Base-by-base conservation (phyloP, 208 protist genomes). In the Naegleria fowleri region DNA sequence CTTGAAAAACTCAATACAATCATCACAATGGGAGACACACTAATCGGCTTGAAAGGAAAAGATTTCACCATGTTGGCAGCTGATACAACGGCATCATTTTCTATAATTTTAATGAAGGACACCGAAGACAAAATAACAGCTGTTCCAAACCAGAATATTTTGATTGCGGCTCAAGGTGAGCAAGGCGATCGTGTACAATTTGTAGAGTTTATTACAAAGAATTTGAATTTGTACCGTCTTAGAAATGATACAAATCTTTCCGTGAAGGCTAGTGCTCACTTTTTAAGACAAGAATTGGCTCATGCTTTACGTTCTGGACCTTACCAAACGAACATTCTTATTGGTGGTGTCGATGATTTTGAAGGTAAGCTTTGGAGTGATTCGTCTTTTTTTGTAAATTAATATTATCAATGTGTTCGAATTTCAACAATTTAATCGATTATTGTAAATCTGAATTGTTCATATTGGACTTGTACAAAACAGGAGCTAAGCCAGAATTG, bases 121-220 rank as follows among this genome's bases (percentile, higher is more conserved):
- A 92, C 94, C 67, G 96, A 97, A 91, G 97, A 99, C 86, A 98
- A 98, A 93, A 96, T 99, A 67, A 95, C 94, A 59, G 33, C 92
- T 25, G 93, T 96, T 92, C 92, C 97, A 76, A 95, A 97, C 90
- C 93, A 94, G 19, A 95, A 97, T 92, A 97, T 97, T 93, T n/a
- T 98, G 90, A 94, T 97, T 79, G 96, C 96, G 9, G 96, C 95
- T 92, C 94, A 94, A 48, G 96, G 96, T 52, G 96, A 97, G 88
- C 97, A 97, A 90, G 97, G 96, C 5, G 96, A 98, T 51, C 93
- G 97, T 29, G 95, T 96, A 83, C 95, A 98, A 92, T 98, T 98
- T 92, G 95, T 94, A n/a, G 96, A 98, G 91, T 98, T 97, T 92
- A 96, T 98, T 90, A 96, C 97, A 92, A 95, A 94, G 92, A 98